A percentile compares a stretch with the other conserved stretches of the same genome.
phyloP scores from a whole-genome alignment of 176 grass and related monocot genomes.

The Juncus effusus region DNA sequence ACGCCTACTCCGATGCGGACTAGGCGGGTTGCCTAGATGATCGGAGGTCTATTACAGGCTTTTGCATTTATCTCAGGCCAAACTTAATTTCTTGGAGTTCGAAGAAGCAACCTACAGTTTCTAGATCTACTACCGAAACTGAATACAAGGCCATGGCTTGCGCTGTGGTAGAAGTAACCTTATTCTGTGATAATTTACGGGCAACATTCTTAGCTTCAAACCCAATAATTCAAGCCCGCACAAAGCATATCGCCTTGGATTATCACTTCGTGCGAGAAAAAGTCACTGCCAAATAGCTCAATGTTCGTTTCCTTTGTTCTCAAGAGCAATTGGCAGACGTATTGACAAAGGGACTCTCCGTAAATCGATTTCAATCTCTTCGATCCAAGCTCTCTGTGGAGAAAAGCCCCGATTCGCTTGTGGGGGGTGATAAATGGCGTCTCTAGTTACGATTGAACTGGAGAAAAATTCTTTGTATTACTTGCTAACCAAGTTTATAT shows the following conservation, averaged over 20 bases:
- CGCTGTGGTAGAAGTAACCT: background rate
- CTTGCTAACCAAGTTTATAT: no score
- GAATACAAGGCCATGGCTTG: background rate
- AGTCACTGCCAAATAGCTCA: background rate
- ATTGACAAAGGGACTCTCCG: background rate
- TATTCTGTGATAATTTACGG: background rate
- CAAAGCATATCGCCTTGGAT: background rate
- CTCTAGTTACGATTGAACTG: no score
- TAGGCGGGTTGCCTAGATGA: background rate
- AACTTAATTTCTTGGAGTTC: background rate
- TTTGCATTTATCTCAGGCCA: background rate
- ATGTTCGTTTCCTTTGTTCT: background rate
- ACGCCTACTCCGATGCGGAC: background rate
- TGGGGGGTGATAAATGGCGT: background rate
- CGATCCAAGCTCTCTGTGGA: background rate
- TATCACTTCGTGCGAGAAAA: background rate
- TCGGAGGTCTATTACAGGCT: background rate
- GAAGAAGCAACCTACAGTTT: background rate
- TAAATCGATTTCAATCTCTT: background rate
- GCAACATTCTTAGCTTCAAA: background rate
- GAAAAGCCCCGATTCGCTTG: background rate
- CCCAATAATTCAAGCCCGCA: background rate
- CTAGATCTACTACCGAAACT: background rate
- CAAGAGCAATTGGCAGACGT: background rate
- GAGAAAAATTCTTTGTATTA: no score